phyloP scores from a whole-genome alignment of 257 asterid genomes.

The Solanum chiquidenum region DNA sequence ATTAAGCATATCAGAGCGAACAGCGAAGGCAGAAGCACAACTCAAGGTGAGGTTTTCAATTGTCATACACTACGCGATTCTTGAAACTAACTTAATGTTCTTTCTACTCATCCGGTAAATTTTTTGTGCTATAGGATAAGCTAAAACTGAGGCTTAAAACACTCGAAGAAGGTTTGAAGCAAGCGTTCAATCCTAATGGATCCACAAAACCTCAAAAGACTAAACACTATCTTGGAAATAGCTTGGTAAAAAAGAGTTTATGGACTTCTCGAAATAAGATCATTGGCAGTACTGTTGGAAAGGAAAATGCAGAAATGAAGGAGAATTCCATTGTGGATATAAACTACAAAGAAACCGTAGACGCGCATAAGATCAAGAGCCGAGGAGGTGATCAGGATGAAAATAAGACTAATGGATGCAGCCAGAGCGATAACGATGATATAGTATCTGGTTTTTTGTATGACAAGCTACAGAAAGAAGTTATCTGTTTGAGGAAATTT shows the following conservation, averaged over 20 bases:
- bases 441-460: slow-evolving; percentile 70
- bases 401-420: slow-evolving; percentile 11
- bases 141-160: slow-evolving; percentile 77
- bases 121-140: slow-evolving; percentile 55
- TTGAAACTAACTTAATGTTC: not conserved
- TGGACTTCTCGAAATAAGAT: slow-evolving; percentile 53
- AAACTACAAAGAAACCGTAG: slow-evolving; percentile 12
- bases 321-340: slow-evolving; percentile 13
- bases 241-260: slow-evolving; percentile 30
- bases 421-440: slow-evolving; percentile 31
- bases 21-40: slow-evolving; percentile 78
- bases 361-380: slow-evolving; percentile 14
- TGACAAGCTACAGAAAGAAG: slow-evolving; percentile 88
- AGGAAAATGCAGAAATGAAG: slow-evolving; percentile 52
- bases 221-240: slow-evolving; percentile 31
- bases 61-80: not conserved
- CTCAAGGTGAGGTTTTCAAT: slow-evolving; percentile 42
- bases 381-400: slow-evolving; percentile 14
- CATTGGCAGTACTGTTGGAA: slow-evolving; percentile 24
- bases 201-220: slow-evolving; percentile 38
- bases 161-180: slow-evolving; percentile 63
- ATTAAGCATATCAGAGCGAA: slow-evolving; percentile 57
- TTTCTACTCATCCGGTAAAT: not conserved
- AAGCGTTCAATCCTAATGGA: slow-evolving; percentile 25
- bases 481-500: slow-evolving; percentile 52